Conservation (phyloP, 1,284 basidiomycete genomes). For the Puccinia hordei region DNA sequence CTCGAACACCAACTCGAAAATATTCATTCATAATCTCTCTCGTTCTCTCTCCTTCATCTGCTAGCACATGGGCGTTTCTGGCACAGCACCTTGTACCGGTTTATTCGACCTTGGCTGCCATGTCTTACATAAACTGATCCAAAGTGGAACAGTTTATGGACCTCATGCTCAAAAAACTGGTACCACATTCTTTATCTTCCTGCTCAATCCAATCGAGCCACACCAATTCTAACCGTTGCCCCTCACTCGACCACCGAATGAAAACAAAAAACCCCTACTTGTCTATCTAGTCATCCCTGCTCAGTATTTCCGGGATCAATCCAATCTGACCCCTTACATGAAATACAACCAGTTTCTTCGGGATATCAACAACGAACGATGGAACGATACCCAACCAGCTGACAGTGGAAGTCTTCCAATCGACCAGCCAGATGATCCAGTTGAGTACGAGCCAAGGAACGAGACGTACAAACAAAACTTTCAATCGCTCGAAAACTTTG, state of each 20-base stretch:
- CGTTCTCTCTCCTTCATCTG: conserved; percentile 37
- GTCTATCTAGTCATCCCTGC: conserved; percentile 53
- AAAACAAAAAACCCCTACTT: not conserved
- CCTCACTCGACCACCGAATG: not conserved
- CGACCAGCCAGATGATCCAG: not conserved
- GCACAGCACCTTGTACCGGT: conserved; percentile 53
- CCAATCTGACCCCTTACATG: conserved; percentile 56
- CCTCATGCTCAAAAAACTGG: conserved; percentile 39
- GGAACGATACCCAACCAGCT: conserved; percentile 32
- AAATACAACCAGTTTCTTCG: conserved; percentile 57
- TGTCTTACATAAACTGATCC: conserved; percentile 53
- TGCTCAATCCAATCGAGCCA: not conserved
- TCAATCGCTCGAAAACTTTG: conserved; percentile 57
- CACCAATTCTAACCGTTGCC: not conserved
- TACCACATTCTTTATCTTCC: not conserved
- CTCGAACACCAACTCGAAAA: conserved; percentile 30
- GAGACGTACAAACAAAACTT: conserved; percentile 57
- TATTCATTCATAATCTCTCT: conserved; percentile 51
- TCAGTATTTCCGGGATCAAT: conserved; percentile 59
- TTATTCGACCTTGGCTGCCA: conserved; percentile 54
- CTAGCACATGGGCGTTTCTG: conserved; percentile 56
- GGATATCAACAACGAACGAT: conserved; percentile 55
- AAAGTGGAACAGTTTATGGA: conserved; percentile 39
- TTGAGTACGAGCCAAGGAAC: conserved; percentile 51
- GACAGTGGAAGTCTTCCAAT: conserved; percentile 2